Evolutionary conservation across 1,284 basidiomycete genomes (phyloP).

Genomic region (Rhodofomes roseus): DNA sequence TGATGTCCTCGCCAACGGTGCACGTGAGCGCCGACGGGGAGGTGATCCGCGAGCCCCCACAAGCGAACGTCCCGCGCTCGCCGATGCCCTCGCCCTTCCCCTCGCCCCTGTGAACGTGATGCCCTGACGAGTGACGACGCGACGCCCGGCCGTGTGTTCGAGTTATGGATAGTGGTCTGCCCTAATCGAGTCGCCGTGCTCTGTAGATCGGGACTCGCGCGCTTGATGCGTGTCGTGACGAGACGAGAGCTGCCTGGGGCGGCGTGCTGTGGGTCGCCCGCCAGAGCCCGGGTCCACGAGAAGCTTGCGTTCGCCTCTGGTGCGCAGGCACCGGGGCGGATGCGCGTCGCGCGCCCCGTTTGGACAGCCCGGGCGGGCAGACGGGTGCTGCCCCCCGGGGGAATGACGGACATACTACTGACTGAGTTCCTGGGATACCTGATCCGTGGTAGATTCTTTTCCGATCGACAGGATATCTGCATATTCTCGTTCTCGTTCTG

Average conservation of each 20-base stretch:
- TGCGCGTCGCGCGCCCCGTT: too few species aligned
- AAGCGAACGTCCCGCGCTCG: constrained; percentile 23
- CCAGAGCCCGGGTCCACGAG: too few species aligned
- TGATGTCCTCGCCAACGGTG: constrained; percentile 6
- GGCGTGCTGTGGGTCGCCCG: background rate
- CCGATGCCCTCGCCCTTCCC: constrained; percentile 19
- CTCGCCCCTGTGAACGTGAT: constrained; percentile 2
- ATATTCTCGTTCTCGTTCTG: background rate
- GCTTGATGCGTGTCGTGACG: background rate
- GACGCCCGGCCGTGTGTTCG: background rate
- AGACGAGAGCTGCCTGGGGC: background rate
- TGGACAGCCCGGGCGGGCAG: too few species aligned
- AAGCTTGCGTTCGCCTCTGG: too few species aligned
- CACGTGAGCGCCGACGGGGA: constrained; percentile 8
- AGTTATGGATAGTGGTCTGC: background rate
- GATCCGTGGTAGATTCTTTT: background rate
- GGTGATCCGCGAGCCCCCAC: constrained; percentile 23
- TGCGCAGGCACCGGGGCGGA: too few species aligned
- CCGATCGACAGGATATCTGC: background rate
- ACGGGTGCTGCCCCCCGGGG: background rate
- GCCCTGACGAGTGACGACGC: background rate
- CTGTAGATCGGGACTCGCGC: background rate
- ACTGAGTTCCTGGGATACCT: background rate
- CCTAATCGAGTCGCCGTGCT: background rate
- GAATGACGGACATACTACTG: background rate